A percentile compares a stretch with the other conserved stretches of the same genome.
Evolutionary conservation across 2,329 filamentous ascomycete genomes (phyloP).

Genomic region (Hymenoscyphus albidus): DNA sequence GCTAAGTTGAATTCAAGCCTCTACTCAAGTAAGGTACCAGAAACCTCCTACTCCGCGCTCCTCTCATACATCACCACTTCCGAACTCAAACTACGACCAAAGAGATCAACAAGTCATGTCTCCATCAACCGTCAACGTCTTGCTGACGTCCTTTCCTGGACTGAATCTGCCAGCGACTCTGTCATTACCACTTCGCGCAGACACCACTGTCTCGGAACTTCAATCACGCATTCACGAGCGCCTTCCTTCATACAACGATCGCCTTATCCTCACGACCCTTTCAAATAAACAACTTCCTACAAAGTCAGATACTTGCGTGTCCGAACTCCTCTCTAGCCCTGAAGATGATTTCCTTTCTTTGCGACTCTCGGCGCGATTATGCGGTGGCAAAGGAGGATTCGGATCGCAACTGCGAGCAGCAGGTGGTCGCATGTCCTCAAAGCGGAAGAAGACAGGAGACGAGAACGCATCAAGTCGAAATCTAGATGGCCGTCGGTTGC

Average conservation of each 20-base stretch:
- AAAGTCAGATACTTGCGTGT: slow-evolving; percentile 52
- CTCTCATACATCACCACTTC: not conserved
- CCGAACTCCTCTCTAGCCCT: slow-evolving; percentile 53
- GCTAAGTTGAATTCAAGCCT: not conserved
- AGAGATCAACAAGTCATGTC: slow-evolving; percentile 44
- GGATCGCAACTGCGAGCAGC: slow-evolving; percentile 95
- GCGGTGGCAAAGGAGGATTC: slow-evolving; percentile 96
- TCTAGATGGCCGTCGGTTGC: slow-evolving; percentile 80
- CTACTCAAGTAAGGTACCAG: not conserved
- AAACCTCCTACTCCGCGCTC: not conserved
- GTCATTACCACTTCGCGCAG: slow-evolving; percentile 65
- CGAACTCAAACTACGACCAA: not conserved
- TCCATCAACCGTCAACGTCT: slow-evolving; percentile 65
- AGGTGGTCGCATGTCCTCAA: slow-evolving; percentile 96
- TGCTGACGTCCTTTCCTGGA: slow-evolving; percentile 80
- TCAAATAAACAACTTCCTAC: slow-evolving; percentile 67
- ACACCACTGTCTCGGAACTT: slow-evolving; percentile 65
- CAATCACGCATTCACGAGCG: slow-evolving; percentile 58
- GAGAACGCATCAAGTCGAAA: slow-evolving; percentile 90
- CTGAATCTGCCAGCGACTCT: slow-evolving; percentile 79
- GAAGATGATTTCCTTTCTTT: slow-evolving; percentile 74
- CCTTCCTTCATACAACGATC: slow-evolving; percentile 53
- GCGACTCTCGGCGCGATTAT: slow-evolving; percentile 72
- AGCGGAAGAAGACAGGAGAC: slow-evolving; percentile 76
- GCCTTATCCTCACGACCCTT: slow-evolving; percentile 76